A percentile compares a stretch with the other conserved stretches of the same genome.
Conservation (phyloP, 257 asterid genomes). For the Solanum pinnatisectum region DNA sequence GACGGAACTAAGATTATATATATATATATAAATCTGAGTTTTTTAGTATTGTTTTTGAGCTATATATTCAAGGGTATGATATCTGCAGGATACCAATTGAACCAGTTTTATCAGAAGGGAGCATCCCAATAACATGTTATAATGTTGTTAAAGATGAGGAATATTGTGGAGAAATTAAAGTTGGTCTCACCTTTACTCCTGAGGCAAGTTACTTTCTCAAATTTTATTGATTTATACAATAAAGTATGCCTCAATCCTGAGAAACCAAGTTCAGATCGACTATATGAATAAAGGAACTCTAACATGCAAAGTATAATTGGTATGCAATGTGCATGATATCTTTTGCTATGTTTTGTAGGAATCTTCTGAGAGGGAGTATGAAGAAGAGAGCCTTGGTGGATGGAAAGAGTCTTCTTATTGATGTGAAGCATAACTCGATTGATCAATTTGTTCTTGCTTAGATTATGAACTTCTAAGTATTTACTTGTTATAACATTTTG, state of each 20-base stretch:
- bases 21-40: too few relatives aligned
- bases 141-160: slow-evolving; percentile 46
- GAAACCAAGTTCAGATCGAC: not conserved
- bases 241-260: not conserved
- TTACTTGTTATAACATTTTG: not conserved
- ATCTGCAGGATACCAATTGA: slow-evolving; percentile 33
- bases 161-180: slow-evolving; percentile 39
- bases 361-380: slow-evolving; percentile 3
- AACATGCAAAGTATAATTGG: not conserved
- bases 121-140: slow-evolving; percentile 26
- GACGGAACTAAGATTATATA: not conserved
- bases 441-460: not conserved
- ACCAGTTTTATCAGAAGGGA: slow-evolving; percentile 28
- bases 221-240: not conserved
- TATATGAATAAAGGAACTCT: not conserved
- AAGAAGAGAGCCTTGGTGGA: slow-evolving; percentile 36
- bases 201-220: slow-evolving; percentile 24
- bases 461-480: not conserved
- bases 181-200: slow-evolving; percentile 37
- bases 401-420: slow-evolving; percentile 40
- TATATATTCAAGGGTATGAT: not conserved
- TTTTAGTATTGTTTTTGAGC: not conserved
- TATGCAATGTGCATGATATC: not conserved
- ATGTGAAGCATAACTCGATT: not conserved
- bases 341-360: slow-evolving; percentile 11